Evolutionary conservation across 1,284 basidiomycete species (phyloP), one percentile per base, ranked within the genome.

Genomic region (Peniophora sp.): DNA sequence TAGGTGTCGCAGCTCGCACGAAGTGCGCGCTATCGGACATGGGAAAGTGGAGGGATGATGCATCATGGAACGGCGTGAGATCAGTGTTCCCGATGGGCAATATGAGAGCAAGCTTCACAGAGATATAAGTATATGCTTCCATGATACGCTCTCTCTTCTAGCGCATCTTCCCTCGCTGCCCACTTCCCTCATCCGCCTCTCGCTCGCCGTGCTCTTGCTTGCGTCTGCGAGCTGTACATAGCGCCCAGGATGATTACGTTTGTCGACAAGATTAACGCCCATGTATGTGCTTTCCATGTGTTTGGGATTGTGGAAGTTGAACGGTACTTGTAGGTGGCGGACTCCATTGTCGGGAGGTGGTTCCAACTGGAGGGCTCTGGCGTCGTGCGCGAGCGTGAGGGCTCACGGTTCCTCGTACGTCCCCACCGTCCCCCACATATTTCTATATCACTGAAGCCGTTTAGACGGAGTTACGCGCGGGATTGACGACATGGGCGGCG

Each of bases 291-390:
- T 34, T 24, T 15, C 6, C 5, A n/a, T 15, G 8, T 41, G 37
- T 17, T 20, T 17, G 15, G 37, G 37, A 8, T 20, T 5, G 37
- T 6, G 15, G 8, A 41, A n/a, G 37, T 20, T 20, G n/a, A 41
- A 8, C n/a, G 8, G 18, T 5, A 17, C 15, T 5, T 17, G 5
- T 55, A 82, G 83, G 76, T 92, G 49, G 92, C 92, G 11, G 72
- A 75, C 61, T 85, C 86, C 23, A 68, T 71, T 50, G 71, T 91
- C 34, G 92, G 92, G 47, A 73, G 80, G 61, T 91, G 86, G 81
- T 94, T 95, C 73, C 76, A 81, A 48, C 74, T 95, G 24, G 91
- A 93, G 59, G 91, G 90, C 11, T 87, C 82, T 37, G 91, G 90
- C 20, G 86, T 85, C 62, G 74, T 79, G 24, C 79, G 80, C 52